Evolutionary conservation across 805 yeast species (phyloP).

Genomic region (Nakazawaea ernobii): DNA sequence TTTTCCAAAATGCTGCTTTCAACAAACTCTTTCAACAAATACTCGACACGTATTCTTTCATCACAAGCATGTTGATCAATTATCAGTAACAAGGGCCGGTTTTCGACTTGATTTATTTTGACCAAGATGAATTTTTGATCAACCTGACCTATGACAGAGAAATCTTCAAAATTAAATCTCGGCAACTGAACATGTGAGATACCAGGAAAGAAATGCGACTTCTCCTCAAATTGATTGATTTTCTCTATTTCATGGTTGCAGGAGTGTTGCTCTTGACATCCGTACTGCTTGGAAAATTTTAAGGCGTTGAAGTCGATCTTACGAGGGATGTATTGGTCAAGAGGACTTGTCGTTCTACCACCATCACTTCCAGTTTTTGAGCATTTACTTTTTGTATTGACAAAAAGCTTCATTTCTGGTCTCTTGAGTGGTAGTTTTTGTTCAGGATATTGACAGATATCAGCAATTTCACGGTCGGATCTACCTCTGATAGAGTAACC

Average conservation of each 20-base stretch:
- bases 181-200: conserved; percentile 14
- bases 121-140: conserved; percentile 60
- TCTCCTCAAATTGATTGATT: conserved; percentile 3
- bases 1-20: conserved; percentile 13
- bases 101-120: conserved; percentile 13
- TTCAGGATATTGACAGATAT: too few relatives aligned
- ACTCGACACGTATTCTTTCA: conserved; percentile 65
- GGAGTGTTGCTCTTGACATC: too few relatives aligned
- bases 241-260: background rate
- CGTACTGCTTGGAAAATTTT: background rate
- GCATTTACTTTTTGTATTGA: background rate
- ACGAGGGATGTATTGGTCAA: background rate
- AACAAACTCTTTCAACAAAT: conserved; percentile 32
- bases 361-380: background rate
- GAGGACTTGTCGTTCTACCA: background rate
- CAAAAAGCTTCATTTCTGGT: background rate
- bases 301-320: background rate
- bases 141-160: conserved; percentile 48
- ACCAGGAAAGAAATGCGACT: conserved; percentile 10
- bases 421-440: background rate
- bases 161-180: conserved; percentile 16
- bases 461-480: too few relatives aligned
- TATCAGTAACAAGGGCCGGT: conserved; percentile 26
- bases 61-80: conserved; percentile 86
- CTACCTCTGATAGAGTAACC: background rate